Evolutionary conservation across 176 grass and related monocot species (phyloP), one percentile per base, ranked within the genome.

Genomic region (Triticum turgidum): DNA sequence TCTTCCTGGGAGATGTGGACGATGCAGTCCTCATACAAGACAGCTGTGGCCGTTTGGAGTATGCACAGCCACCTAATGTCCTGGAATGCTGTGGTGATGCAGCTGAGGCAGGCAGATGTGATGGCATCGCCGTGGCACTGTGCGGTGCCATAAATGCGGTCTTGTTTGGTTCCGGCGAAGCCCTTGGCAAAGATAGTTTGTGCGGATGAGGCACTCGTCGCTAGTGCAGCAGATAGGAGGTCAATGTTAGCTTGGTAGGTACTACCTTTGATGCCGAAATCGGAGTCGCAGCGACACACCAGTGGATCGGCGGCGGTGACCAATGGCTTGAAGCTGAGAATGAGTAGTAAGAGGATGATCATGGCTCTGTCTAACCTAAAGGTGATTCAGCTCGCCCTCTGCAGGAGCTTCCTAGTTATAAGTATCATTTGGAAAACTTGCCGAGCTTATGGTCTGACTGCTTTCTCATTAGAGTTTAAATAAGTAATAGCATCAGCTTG

Each of bases 1-100:
- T 65, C 25, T 2, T 71, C 0, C 7, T 68, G 24, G 11, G 91
- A 79, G 76, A 85, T 88, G 18, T 49, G 11, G 52, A 83, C 33
- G 76, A 66, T 0, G 81, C 88, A 89, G 0, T 3, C 0, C 6
- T 85, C 82, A 6, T 82, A 51, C 65, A 45, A 38, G 37, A 38
- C 34, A 34, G 34, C 34, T 34, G 34, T 4, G 34, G 5, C 34
- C 34, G 34, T 34, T 34, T 34, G 4, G 34, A 34, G 34, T 34
- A 34, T 4, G 34, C 34, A 34, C 34, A 11, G 9, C 34, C 34
- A 34, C 34, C 34, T 5, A 34, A 34, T 34, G 34, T 34, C 5
- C 4, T 5, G 34, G 34, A 35, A 35, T 35, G 33, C 33, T 34
- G 3, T 34, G 33, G 33, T 4, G 33, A 34, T 34, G 33, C 33